phyloP scores from a whole-genome alignment of 768 basidiomycete genomes.

The Termitomyces sp. region DNA sequence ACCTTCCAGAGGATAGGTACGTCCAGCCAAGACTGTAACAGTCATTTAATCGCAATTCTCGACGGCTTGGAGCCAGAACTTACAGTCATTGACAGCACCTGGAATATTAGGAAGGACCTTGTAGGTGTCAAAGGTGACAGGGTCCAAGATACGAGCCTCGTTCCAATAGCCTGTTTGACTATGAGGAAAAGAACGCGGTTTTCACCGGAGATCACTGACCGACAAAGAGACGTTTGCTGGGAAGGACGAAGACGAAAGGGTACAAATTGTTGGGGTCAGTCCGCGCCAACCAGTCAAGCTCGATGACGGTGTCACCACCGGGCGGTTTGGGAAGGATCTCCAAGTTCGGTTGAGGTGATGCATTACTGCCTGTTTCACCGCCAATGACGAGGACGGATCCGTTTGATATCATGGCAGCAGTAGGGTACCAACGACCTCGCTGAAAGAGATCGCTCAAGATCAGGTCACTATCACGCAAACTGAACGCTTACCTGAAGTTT shows the following conservation, averaged over 20 bases:
- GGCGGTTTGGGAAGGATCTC: constrained; percentile 68
- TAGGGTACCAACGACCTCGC: constrained; percentile 73
- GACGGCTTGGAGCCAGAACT: constrained; percentile 10
- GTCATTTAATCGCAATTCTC: background rate
- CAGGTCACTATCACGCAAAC: background rate
- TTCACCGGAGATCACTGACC: constrained; percentile 40
- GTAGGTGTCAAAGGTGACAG: constrained; percentile 61
- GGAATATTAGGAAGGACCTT: constrained; percentile 68
- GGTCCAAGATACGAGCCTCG: constrained; percentile 74
- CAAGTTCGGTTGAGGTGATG: constrained; percentile 59
- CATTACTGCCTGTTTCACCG: constrained; percentile 74
- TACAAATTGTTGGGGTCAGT: constrained; percentile 84
- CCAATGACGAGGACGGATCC: constrained; percentile 74
- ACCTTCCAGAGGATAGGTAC: constrained; percentile 77
- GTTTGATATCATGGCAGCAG: constrained; percentile 67
- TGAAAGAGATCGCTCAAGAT: constrained; percentile 20
- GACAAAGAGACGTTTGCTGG: constrained; percentile 67
- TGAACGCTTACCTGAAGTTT: constrained; percentile 51
- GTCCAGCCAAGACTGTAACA: constrained; percentile 55
- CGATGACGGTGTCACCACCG: constrained; percentile 60
- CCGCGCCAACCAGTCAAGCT: constrained; percentile 64
- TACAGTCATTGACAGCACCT: constrained; percentile 67
- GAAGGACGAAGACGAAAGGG: constrained; percentile 72
- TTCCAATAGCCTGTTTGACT: constrained; percentile 65
- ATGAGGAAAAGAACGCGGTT: background rate